A percentile compares a stretch with the other conserved stretches of the same genome.
These are phyloP conservation scores for Pseudocercospora crystallina DNA, from an alignment of 2,329 filamentous ascomycete species.

Conservation along the genomic window DNA sequence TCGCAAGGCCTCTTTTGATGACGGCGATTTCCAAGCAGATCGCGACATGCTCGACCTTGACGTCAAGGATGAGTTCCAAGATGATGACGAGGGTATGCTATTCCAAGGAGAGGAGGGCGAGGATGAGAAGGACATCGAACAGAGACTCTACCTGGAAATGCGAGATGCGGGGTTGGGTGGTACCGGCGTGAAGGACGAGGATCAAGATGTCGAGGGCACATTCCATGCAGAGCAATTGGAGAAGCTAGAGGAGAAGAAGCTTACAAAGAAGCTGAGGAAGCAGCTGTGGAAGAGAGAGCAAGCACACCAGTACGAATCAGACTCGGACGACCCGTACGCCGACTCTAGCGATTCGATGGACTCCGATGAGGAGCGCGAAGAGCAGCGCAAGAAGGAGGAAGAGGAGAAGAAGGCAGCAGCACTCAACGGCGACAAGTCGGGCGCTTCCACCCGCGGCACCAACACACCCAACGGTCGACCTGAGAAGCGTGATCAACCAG, in stretches of 20 bases:
- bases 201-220: conserved; percentile 50
- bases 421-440: conserved; percentile 50
- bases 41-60: conserved; percentile 68
- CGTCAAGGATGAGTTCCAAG: conserved; percentile 71
- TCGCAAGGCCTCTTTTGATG: conserved; percentile 39
- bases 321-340: conserved; percentile 48
- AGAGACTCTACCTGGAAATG: conserved; percentile 72
- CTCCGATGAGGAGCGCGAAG: conserved; percentile 61
- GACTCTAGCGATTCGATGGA: conserved; percentile 58
- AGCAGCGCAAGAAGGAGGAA: conserved; percentile 57
- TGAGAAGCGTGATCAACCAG: conserved; percentile 53
- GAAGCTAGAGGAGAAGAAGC: conserved; percentile 67
- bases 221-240: conserved; percentile 68
- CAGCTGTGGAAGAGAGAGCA: conserved; percentile 81
- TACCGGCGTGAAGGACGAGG: conserved; percentile 51
- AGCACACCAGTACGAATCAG: conserved; percentile 80
- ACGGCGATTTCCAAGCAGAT: conserved; percentile 54
- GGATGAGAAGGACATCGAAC: conserved; percentile 62
- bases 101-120: conserved; percentile 81
- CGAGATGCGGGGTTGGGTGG: conserved; percentile 80
- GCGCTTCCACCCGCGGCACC: conserved; percentile 67
- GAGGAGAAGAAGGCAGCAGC: conserved; percentile 51
- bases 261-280: conserved; percentile 77
- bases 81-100: conserved; percentile 78
- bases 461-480: conserved; percentile 63